Percentiles rank a stretch among this genome's conserved stretches.
Evolutionary conservation across 1,284 basidiomycete species (phyloP).

Genomic region (Ustilago trichophora): DNA sequence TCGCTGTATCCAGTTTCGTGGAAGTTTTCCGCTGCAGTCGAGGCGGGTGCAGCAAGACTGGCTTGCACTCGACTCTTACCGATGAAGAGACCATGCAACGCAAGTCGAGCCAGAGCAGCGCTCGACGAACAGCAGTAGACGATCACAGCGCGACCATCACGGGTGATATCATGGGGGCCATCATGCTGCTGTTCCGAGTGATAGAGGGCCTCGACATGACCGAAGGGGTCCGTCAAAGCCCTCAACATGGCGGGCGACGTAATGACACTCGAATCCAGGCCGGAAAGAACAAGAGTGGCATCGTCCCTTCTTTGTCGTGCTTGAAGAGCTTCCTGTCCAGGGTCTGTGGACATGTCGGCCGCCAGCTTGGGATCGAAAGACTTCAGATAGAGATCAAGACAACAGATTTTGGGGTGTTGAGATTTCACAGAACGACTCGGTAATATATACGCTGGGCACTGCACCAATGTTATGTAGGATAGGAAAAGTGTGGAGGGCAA

Average conservation of each 20-base stretch:
- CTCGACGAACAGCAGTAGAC: constrained; percentile 31
- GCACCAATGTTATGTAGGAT: not conserved
- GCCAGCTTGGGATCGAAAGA: not conserved
- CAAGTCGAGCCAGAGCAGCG: constrained; percentile 17
- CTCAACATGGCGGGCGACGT: constrained; percentile 17
- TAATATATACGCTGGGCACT: too few relatives aligned
- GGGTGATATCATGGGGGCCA: not conserved
- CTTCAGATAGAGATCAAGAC: too few relatives aligned
- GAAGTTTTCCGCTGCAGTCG: too few relatives aligned
- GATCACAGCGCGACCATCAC: not conserved
- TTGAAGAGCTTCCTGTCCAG: not conserved
- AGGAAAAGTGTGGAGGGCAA: not conserved
- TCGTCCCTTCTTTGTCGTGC: not conserved
- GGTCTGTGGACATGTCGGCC: not conserved
- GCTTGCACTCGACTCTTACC: constrained; percentile 16
- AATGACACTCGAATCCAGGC: constrained; percentile 16
- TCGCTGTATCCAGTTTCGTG: too few relatives aligned
- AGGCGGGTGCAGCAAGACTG: not conserved
- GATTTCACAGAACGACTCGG: too few relatives aligned
- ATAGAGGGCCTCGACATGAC: constrained; percentile 8
- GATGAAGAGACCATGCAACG: constrained; percentile 19
- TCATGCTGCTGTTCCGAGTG: too few relatives aligned
- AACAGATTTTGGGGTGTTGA: too few relatives aligned
- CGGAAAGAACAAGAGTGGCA: constrained; percentile 8
- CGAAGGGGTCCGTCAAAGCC: constrained; percentile 35